Evolutionary conservation across 1,284 basidiomycete genomes (phyloP).

Genomic region (Cryptococcus neoformans): DNA sequence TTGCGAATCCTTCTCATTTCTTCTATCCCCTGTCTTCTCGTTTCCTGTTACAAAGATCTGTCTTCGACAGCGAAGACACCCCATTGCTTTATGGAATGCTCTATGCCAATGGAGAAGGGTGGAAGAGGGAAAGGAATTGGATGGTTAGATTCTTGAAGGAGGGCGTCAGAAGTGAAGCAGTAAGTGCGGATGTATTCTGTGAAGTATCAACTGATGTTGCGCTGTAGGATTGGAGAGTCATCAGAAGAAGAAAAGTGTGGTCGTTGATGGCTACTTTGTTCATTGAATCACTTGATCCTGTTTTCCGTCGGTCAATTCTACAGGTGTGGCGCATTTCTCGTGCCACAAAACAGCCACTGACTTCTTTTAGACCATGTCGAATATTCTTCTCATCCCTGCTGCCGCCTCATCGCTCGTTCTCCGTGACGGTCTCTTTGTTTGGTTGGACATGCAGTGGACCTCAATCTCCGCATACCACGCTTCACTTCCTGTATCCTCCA

Average conservation of each 20-base stretch:
- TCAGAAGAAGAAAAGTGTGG: constrained; percentile 81
- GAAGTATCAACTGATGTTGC: neutral
- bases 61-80: constrained; percentile 70
- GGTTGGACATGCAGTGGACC: constrained; percentile 71
- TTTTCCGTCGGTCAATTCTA: constrained; percentile 60
- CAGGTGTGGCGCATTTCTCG: constrained; percentile 55
- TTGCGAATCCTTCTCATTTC: constrained; percentile 75
- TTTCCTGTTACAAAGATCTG: constrained; percentile 78
- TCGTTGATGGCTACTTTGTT: constrained; percentile 78
- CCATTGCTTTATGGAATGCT: constrained; percentile 83
- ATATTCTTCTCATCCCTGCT: constrained; percentile 63
- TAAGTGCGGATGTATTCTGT: constrained; percentile 18
- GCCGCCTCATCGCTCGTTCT: constrained; percentile 66
- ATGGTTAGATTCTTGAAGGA: constrained; percentile 80
- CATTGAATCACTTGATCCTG: constrained; percentile 59
- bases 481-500: neutral
- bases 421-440: constrained; percentile 65
- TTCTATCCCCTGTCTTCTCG: constrained; percentile 74
- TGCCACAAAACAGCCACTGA: neutral
- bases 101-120: constrained; percentile 66
- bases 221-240: constrained; percentile 71
- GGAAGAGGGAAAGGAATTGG: constrained; percentile 82
- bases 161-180: constrained; percentile 61
- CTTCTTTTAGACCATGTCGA: constrained; percentile 60
- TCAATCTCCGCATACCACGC: constrained; percentile 1